These are phyloP conservation scores for Neonectria punicea DNA, from an alignment of 2,329 filamentous ascomycete species.

Conservation along the genomic window DNA sequence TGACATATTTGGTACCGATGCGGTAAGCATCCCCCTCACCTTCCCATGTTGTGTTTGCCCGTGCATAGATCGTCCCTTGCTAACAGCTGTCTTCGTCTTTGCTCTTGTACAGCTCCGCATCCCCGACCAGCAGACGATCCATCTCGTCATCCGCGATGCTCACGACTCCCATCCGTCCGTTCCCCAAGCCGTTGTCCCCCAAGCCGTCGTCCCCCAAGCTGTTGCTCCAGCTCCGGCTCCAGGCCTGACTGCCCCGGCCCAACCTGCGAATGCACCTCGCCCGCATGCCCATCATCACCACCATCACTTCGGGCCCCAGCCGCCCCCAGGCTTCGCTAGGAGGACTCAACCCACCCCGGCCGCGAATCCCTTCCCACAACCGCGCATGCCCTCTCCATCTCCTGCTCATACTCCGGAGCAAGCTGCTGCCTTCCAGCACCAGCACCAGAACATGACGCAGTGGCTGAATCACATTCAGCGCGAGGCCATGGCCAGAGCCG, in stretches of 20 bases:
- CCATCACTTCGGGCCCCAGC: conserved; percentile 42
- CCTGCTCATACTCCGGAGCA: conserved; percentile 43
- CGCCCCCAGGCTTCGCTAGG: conserved; percentile 43
- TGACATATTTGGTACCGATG: conserved; percentile 66
- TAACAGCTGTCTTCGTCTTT: conserved; percentile 29
- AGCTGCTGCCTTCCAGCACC: conserved; percentile 48
- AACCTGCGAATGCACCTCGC: conserved; percentile 38
- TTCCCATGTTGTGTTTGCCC: conserved; percentile 1
- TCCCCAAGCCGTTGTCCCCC: conserved; percentile 29
- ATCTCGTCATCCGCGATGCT: conserved; percentile 61
- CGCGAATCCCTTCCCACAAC: conserved; percentile 41
- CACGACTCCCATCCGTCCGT: conserved; percentile 43
- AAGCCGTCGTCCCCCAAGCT: conserved; percentile 1
- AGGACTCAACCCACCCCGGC: conserved; percentile 44
- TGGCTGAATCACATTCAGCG: conserved; percentile 60
- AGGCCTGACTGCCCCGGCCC: conserved; percentile 40
- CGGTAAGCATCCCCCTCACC: conserved; percentile 51
- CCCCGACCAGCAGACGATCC: conserved; percentile 61
- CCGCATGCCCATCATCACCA: conserved; percentile 28
- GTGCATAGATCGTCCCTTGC: conserved; percentile 26
- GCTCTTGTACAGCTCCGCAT: conserved; percentile 51
- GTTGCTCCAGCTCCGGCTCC: conserved; percentile 29
- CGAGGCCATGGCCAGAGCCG: conserved; percentile 55
- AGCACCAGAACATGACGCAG: conserved; percentile 56
- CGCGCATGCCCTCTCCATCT: conserved; percentile 47